A percentile compares a stretch with the other conserved stretches of the same genome.
These are phyloP conservation scores for Pseudozyma hubeiensis DNA, from an alignment of 1,284 basidiomycete species.

Conservation along the genomic window DNA sequence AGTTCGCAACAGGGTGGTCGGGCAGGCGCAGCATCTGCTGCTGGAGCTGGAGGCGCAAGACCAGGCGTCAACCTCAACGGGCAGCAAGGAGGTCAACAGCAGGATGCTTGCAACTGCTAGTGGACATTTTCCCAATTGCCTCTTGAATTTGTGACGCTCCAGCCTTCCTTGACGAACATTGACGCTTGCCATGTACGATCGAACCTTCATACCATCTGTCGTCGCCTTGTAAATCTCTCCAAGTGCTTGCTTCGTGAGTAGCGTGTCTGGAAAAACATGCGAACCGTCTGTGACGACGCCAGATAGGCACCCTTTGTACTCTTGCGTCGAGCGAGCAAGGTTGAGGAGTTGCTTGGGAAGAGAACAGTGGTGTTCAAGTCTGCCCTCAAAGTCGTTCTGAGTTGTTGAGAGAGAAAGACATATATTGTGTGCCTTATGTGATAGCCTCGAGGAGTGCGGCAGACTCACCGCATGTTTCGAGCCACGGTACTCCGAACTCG, in stretches of 20 bases:
- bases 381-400: too few relatives aligned
- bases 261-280: too few relatives aligned
- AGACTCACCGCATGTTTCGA: too few relatives aligned
- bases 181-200: conserved; percentile 13
- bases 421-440: too few relatives aligned
- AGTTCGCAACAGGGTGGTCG: conserved; percentile 47
- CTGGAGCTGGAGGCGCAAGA: conserved; percentile 35
- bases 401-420: too few relatives aligned
- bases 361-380: too few relatives aligned
- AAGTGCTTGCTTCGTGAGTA: not conserved
- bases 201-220: conserved; percentile 14
- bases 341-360: too few relatives aligned
- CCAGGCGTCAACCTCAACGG: conserved; percentile 53
- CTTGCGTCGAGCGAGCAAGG: too few relatives aligned
- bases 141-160: not conserved
- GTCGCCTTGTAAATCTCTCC: conserved; percentile 14
- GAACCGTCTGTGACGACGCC: too few relatives aligned
- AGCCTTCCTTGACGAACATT: conserved; percentile 11
- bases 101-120: conserved; percentile 57
- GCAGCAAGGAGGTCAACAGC: conserved; percentile 43
- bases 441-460: too few relatives aligned
- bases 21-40: conserved; percentile 25
- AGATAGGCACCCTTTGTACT: too few relatives aligned
- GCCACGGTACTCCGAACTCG: too few relatives aligned
- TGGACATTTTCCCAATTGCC: not conserved